These are phyloP conservation scores for Lepiota brunneoincarnata DNA, from an alignment of 768 basidiomycete genomes.

Conservation along the genomic window DNA sequence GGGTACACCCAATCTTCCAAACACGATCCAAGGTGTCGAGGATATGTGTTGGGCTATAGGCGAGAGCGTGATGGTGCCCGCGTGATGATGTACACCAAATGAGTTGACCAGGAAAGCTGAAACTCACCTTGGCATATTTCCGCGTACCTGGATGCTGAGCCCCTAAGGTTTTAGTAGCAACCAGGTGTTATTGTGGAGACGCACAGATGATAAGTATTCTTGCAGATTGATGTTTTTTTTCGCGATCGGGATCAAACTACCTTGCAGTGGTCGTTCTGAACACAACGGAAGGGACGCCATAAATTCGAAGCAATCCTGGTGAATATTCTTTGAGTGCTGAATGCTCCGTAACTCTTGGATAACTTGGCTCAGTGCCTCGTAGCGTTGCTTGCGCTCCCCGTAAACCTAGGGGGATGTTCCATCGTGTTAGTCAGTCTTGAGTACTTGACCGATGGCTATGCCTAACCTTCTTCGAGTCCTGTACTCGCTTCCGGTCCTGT, in stretches of 20 bases:
- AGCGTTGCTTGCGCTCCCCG: neutral
- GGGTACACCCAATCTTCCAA: neutral
- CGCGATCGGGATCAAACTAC: neutral
- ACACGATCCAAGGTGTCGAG: neutral
- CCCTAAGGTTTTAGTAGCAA: neutral
- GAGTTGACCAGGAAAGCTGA: neutral
- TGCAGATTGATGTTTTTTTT: neutral
- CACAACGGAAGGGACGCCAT: neutral
- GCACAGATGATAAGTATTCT: neutral
- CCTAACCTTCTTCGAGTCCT: neutral
- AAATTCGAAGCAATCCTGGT: neutral
- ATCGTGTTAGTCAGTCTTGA: no score
- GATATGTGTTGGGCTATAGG: neutral
- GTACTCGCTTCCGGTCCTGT: neutral
- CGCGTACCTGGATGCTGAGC: neutral
- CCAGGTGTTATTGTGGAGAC: neutral
- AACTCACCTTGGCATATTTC: neutral
- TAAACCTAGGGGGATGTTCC: neutral
- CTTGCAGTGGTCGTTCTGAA: neutral
- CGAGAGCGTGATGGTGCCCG: slow-evolving; percentile 1
- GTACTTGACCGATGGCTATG: neutral
- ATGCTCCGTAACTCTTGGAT: neutral
- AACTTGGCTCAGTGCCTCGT: neutral
- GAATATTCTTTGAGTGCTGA: neutral
- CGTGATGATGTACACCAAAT: slow-evolving; percentile 1